A percentile compares a stretch with the other conserved stretches of the same genome.
Evolutionary conservation across 768 basidiomycete genomes (phyloP).

Genomic region (Inosperma sp.): DNA sequence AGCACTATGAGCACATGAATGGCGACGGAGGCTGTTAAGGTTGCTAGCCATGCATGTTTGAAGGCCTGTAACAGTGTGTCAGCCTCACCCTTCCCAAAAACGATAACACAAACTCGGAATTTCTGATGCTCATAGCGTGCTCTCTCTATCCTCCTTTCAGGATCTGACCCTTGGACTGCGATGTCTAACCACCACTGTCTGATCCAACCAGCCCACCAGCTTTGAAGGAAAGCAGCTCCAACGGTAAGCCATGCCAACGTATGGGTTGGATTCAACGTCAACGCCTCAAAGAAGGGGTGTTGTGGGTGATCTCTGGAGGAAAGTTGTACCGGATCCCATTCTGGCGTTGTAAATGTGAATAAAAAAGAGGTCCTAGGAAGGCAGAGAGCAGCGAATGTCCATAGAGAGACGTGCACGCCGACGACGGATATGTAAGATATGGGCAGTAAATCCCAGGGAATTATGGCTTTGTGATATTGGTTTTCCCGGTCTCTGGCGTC

Average conservation of each 20-base stretch:
- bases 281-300: conserved; percentile 58
- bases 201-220: conserved; percentile 72
- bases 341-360: conserved; percentile 32
- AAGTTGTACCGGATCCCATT: conserved; percentile 27
- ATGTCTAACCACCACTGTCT: conserved; percentile 52
- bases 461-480: too few relatives aligned
- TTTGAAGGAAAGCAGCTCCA: conserved; percentile 52
- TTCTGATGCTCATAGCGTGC: conserved; percentile 35
- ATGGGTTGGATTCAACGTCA: conserved; percentile 55
- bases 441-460: conserved; percentile 29
- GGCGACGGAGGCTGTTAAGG: conserved; percentile 43
- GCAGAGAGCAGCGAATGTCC: conserved; percentile 61
- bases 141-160: conserved; percentile 41
- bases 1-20: conserved; percentile 52
- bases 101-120: conserved; percentile 33
- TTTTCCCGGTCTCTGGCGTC: too few relatives aligned
- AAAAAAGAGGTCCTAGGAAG: conserved; percentile 60
- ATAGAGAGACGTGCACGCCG: conserved; percentile 61
- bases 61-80: conserved; percentile 39
- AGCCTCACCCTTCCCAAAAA: conserved; percentile 8
- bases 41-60: conserved; percentile 47
- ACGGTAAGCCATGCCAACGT: conserved; percentile 55
- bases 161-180: conserved; percentile 36
- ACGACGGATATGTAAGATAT: conserved; percentile 62
- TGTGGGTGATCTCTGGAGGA: conserved; percentile 62